Evolutionary conservation across 2,329 filamentous ascomycete genomes (phyloP).

Genomic region (Curvularia verruculosa): DNA sequence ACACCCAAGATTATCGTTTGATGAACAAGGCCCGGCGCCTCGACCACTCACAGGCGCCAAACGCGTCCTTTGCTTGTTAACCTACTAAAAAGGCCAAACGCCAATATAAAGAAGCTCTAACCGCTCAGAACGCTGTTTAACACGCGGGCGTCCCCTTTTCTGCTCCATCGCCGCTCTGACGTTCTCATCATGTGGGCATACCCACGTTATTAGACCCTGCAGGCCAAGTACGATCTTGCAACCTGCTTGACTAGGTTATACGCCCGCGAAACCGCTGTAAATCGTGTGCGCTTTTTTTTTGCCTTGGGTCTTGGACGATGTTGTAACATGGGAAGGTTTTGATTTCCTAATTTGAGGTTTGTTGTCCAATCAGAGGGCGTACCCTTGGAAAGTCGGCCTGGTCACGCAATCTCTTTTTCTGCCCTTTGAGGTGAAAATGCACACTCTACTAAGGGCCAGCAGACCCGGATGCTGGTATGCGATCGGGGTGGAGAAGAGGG

Average conservation of each 20-base stretch:
- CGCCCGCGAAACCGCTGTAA: slow-evolving; percentile 26
- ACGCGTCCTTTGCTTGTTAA: background rate
- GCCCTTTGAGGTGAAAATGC: background rate
- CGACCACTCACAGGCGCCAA: slow-evolving; percentile 17
- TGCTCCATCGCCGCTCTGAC: slow-evolving; percentile 12
- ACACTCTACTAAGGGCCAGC: slow-evolving; percentile 11
- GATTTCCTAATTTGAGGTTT: slow-evolving; percentile 18
- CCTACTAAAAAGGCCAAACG: slow-evolving; percentile 13
- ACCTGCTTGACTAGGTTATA: slow-evolving; percentile 37
- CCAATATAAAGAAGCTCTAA: slow-evolving; percentile 5
- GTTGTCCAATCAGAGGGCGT: slow-evolving; percentile 23
- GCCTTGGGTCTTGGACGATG: slow-evolving; percentile 8
- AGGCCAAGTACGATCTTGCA: slow-evolving; percentile 11
- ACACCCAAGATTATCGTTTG: background rate
- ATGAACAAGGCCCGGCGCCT: background rate
- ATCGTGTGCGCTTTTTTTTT: slow-evolving; percentile 10
- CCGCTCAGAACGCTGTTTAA: slow-evolving; percentile 16
- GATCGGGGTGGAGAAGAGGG: background rate
- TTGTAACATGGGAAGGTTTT: slow-evolving; percentile 32
- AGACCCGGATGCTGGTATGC: slow-evolving; percentile 10
- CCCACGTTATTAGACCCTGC: slow-evolving; percentile 21
- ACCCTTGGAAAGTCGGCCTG: background rate
- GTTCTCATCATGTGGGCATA: slow-evolving; percentile 31
- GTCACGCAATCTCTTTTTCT: slow-evolving; percentile 21
- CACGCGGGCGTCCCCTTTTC: slow-evolving; percentile 10